A percentile compares a stretch with the other conserved stretches of the same genome.
Conservation (phyloP, 2,329 filamentous ascomycete species). For the Curvularia verruculosa region DNA sequence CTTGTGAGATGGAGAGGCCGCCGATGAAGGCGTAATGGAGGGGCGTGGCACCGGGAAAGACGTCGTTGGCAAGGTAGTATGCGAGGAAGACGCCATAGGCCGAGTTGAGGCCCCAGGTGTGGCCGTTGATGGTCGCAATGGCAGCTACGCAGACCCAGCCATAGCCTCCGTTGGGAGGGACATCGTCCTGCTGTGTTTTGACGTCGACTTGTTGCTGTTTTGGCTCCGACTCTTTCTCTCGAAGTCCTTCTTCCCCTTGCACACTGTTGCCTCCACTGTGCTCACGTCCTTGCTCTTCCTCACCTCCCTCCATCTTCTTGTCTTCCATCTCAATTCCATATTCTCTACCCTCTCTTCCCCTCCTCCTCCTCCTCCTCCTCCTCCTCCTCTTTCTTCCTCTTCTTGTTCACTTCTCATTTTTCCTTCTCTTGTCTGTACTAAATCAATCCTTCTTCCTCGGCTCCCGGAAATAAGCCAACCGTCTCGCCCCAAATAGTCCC, state of each 20-base stretch:
- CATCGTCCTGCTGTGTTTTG: conserved; percentile 38
- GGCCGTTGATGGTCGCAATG: conserved; percentile 47
- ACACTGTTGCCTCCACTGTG: neutral
- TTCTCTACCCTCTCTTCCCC: neutral
- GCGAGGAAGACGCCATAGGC: conserved; percentile 77
- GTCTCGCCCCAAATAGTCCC: too few relatives aligned
- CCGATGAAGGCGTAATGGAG: conserved; percentile 81
- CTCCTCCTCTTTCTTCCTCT: neutral
- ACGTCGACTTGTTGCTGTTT: neutral
- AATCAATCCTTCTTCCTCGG: neutral
- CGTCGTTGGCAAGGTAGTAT: conserved; percentile 67
- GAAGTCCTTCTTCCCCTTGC: neutral
- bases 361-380: too few relatives aligned
- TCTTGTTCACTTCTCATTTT: neutral
- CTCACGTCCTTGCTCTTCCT: neutral
- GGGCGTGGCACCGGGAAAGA: conserved; percentile 67
- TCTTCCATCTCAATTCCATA: neutral
- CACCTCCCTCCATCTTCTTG: neutral
- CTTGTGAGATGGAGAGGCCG: conserved; percentile 68
- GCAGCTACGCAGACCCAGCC: conserved; percentile 61
- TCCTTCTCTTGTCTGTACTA: neutral
- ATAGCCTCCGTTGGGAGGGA: conserved; percentile 66
- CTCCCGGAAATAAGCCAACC: neutral
- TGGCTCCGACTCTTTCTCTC: neutral
- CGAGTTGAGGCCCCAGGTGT: conserved; percentile 78